phyloP scores from a whole-genome alignment of 148 eudicot species.

The Pharnaceum exiguum region DNA sequence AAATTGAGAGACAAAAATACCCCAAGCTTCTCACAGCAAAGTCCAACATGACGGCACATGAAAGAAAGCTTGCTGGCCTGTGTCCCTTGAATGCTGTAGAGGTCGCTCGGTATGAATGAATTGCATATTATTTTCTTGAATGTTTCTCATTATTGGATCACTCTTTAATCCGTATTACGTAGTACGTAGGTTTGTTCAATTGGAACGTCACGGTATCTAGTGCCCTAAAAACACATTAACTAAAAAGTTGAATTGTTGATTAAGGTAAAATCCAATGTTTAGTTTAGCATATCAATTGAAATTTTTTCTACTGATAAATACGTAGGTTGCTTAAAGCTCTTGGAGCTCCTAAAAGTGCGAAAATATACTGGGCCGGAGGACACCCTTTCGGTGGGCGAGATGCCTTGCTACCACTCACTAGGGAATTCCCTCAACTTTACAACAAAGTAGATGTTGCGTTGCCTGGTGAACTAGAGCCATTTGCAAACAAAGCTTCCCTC shows the following conservation, averaged over 20 bases:
- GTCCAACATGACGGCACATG: constrained; percentile 82
- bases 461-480: constrained; percentile 76
- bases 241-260: no score
- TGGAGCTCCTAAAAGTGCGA: constrained; percentile 69
- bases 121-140: neutral
- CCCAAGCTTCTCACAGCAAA: constrained; percentile 85
- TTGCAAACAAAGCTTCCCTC: constrained; percentile 54
- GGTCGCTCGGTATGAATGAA: constrained; percentile 57
- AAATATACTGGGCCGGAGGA: constrained; percentile 96
- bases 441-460: constrained; percentile 87
- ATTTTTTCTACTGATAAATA: constrained; percentile 8
- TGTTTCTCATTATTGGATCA: no score
- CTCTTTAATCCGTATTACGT: no score
- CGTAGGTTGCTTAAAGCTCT: constrained; percentile 87
- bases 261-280: neutral
- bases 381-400: constrained; percentile 80
- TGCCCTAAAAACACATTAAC: no score
- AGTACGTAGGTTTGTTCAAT: no score
- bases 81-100: constrained; percentile 92
- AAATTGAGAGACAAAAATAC: constrained; percentile 52
- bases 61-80: constrained; percentile 89
- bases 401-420: constrained; percentile 59
- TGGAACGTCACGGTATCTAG: no score
- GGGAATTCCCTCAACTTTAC: constrained; percentile 67
- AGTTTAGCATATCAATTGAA: neutral